Conservation (phyloP, 495 filamentous ascomycete species). For the Terfezia boudieri region DNA sequence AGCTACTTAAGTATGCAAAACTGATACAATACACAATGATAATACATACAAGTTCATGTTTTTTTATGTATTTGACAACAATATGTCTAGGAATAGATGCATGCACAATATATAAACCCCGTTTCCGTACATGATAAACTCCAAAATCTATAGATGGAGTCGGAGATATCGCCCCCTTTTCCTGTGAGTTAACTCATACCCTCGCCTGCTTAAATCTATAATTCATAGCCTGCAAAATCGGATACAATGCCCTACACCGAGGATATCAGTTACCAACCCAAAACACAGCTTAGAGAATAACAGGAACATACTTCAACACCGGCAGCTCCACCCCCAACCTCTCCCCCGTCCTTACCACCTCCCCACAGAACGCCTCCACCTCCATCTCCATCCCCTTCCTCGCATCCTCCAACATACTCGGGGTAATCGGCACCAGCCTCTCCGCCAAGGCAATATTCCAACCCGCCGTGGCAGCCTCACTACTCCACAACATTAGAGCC, state of each 20-base stretch:
- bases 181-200: neutral
- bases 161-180: no score
- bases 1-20: no score
- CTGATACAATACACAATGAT: no score
- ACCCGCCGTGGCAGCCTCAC: conserved; percentile 3
- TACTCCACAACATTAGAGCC: conserved; percentile 1
- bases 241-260: neutral
- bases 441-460: conserved; percentile 2
- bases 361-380: conserved; percentile 26
- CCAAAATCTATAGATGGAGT: no score
- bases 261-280: neutral
- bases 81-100: no score
- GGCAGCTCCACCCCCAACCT: conserved; percentile 20
- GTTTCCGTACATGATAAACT: no score
- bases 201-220: neutral
- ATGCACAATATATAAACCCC: no score
- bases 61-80: no score
- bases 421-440: neutral
- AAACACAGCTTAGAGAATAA: neutral
- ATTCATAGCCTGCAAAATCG: neutral
- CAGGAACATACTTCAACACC: conserved; percentile 16
- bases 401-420: conserved; percentile 29
- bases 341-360: conserved; percentile 23
- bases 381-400: conserved; percentile 23
- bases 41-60: no score